These are phyloP conservation scores for Beauveria sp. DNA, from an alignment of 2,329 filamentous ascomycete genomes.

Conservation along the genomic window DNA sequence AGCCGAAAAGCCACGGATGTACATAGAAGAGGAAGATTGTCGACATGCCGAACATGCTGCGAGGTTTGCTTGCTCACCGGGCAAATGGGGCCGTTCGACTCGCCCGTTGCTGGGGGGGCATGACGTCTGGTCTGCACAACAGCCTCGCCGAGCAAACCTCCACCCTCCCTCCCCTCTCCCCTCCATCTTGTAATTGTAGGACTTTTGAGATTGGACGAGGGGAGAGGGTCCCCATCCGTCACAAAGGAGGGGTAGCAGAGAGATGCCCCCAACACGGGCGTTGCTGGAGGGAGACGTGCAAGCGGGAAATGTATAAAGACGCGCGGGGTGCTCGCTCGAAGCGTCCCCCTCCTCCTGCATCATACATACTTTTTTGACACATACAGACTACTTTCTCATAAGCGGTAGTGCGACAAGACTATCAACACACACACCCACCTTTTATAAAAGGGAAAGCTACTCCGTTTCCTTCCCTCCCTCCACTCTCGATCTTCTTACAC, in stretches of 20 bases:
- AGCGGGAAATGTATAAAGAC: slow-evolving; percentile 2
- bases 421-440: not conserved
- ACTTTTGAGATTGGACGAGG: not conserved
- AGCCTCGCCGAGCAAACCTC: not conserved
- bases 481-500: not conserved
- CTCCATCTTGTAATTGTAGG: not conserved
- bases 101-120: too few relatives aligned
- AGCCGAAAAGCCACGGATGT: too few relatives aligned
- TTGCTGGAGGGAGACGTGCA: too few relatives aligned
- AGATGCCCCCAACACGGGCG: not conserved
- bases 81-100: too few relatives aligned
- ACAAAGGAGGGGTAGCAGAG: not conserved
- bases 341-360: not conserved
- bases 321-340: not conserved
- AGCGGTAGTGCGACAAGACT: not conserved
- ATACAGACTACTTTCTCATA: not conserved
- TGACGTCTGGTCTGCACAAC: too few relatives aligned
- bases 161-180: not conserved
- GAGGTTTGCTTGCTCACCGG: not conserved
- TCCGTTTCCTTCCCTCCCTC: not conserved
- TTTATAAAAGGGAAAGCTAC: slow-evolving; percentile 5
- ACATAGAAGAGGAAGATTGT: too few relatives aligned
- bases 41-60: not conserved
- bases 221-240: not conserved
- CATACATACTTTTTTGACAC: slow-evolving; percentile 4